phyloP scores from a whole-genome alignment of 768 basidiomycete species.

The Fibroporia radiculosa region DNA sequence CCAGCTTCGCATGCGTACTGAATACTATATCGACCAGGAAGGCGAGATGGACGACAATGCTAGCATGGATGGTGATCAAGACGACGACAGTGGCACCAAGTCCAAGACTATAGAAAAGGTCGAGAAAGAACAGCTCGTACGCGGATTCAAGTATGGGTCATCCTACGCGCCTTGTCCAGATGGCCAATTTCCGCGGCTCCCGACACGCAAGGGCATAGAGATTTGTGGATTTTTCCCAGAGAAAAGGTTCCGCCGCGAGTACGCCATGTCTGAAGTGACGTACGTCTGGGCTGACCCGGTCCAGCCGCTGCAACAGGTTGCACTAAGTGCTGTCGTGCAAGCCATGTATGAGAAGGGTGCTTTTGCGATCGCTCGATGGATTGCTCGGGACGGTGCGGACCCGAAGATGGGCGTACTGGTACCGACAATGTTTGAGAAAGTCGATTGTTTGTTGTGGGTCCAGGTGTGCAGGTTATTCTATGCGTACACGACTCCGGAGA shows the following conservation, averaged over 20 bases:
- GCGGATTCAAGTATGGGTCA: slow-evolving; percentile 85
- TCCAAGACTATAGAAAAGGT: slow-evolving; percentile 35
- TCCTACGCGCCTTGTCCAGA: slow-evolving; percentile 84
- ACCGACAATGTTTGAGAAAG: slow-evolving; percentile 52
- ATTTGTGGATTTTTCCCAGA: slow-evolving; percentile 75
- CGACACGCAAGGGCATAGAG: slow-evolving; percentile 80
- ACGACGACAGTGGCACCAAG: slow-evolving; percentile 28
- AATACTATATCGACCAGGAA: slow-evolving; percentile 50
- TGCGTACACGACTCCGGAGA: background rate
- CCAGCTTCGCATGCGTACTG: slow-evolving; percentile 36
- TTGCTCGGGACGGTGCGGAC: slow-evolving; percentile 61
- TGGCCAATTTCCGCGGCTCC: slow-evolving; percentile 68
- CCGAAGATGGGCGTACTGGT: slow-evolving; percentile 80
- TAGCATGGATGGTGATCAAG: slow-evolving; percentile 17
- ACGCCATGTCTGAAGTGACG: slow-evolving; percentile 75
- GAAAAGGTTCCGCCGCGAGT: slow-evolving; percentile 72
- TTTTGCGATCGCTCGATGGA: slow-evolving; percentile 81
- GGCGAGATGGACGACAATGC: slow-evolving; percentile 30
- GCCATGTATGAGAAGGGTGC: slow-evolving; percentile 63
- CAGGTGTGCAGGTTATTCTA: slow-evolving; percentile 40
- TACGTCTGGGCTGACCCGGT: slow-evolving; percentile 76
- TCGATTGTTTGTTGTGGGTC: slow-evolving; percentile 80
- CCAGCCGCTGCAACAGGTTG: slow-evolving; percentile 66
- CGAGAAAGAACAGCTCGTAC: slow-evolving; percentile 71
- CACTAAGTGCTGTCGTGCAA: slow-evolving; percentile 79